Evolutionary conservation across 306 rosid species (phyloP), one percentile per base, ranked within the genome.

Genomic region (Trifolium pratense): DNA sequence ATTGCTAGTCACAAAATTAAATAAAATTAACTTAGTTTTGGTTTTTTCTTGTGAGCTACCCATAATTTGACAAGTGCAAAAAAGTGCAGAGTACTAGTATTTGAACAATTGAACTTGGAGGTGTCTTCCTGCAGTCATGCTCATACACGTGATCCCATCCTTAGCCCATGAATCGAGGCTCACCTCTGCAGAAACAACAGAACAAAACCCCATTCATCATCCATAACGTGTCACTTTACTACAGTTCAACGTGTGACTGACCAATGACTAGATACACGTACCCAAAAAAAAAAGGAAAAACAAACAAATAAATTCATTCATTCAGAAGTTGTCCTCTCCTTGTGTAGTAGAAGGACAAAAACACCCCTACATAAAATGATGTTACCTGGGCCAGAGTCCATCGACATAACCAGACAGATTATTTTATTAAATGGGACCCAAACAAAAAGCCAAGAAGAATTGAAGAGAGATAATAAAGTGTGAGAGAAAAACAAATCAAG

Each of bases 391-490:
- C 60, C 78, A 52, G 40, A 31, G 29, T 16, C 70, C 20, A 10
- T 11, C 15, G 58, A 74, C 61, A 74, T 25, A 5, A 71, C 71
- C 78, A 78, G 7, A 75, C 78, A 78, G 7, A 7, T 53, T 60
- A 13, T 6, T 13, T 12, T 60, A 64, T 15, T 1, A 14, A 7
- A 26, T 73, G 84, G 87, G 86, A 46, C 80, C 87, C 79, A 40
- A 40, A 40, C 45, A 10, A 40, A 39, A 39, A 23, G 0, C 1
- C 3, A 18, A 1, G 5, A 52, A 53, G 7, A 70, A 61, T 51
- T 60, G 60, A 42, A 18, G 51, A 9, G 39, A 61, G 70, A 79
- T 31, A 63, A 79, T 31, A 63, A 37, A 58, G 70, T 11, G 4
- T 11, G 46, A n/a, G 21, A 31, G 3, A 9, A 5, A 14, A 15